Conservation (phyloP, 1,284 basidiomycete species). For the Ceratobasidium sp. region DNA sequence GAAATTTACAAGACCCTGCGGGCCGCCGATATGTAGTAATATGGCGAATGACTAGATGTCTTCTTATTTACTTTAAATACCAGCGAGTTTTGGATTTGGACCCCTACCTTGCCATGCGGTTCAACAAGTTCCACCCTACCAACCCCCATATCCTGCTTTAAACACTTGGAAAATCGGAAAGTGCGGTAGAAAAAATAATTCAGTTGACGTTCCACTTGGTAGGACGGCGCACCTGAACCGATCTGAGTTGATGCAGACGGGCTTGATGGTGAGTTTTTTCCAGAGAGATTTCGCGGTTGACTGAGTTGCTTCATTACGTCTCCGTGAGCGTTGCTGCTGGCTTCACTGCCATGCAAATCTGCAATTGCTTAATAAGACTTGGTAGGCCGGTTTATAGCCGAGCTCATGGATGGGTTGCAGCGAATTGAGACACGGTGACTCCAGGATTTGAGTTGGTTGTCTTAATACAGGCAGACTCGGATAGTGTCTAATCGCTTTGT, state of each 20-base stretch:
- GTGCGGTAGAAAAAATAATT: too few species aligned
- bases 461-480: neutral
- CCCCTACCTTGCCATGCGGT: too few species aligned
- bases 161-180: neutral
- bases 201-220: neutral
- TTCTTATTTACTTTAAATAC: neutral
- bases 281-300: constrained; percentile 49
- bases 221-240: neutral
- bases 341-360: neutral
- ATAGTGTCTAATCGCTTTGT: neutral
- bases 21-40: neutral
- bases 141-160: neutral
- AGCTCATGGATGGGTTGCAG: too few species aligned
- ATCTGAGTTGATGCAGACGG: neutral
- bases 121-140: too few species aligned
- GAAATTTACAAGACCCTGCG: neutral
- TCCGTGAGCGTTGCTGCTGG: neutral
- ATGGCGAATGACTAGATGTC: neutral
- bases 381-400: neutral
- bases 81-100: neutral
- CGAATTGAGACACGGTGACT: too few species aligned
- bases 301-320: constrained; percentile 46
- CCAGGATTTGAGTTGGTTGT: neutral
- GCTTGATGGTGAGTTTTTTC: constrained; percentile 45
- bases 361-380: constrained; percentile 23